Conservation (phyloP, 179 eudicot species). For the Silene noctiflora region DNA sequence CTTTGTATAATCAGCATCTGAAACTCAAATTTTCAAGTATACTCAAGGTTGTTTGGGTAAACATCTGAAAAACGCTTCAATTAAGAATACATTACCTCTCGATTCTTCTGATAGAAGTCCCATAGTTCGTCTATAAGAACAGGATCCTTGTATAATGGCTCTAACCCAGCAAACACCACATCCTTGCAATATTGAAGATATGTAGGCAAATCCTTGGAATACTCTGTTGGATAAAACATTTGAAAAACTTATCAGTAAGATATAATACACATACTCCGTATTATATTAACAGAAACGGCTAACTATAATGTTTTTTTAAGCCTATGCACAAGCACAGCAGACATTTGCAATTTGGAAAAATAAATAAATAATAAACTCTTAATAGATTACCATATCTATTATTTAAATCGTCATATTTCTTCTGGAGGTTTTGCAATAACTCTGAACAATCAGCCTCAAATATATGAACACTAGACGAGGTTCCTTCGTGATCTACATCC, state of each 20-base stretch:
- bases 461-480: constrained; percentile 22
- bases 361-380: background rate
- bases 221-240: constrained; percentile 37
- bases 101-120: constrained; percentile 47
- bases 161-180: constrained; percentile 67
- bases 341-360: background rate
- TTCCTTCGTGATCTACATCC: constrained; percentile 21
- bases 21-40: no score
- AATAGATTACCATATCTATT: constrained; percentile 44
- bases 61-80: background rate
- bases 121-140: constrained; percentile 49
- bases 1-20: no score
- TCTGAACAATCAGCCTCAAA: constrained; percentile 46
- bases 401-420: constrained; percentile 38
- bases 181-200: constrained; percentile 73
- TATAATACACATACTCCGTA: no score
- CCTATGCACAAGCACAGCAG: background rate
- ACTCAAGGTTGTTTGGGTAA: background rate
- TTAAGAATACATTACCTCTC: constrained; percentile 39
- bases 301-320: background rate
- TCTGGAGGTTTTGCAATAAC: constrained; percentile 57
- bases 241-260: background rate
- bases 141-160: constrained; percentile 47
- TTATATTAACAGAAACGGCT: background rate
- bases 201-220: constrained; percentile 49